Percentiles rank a stretch among this genome's conserved stretches.
Evolutionary conservation across 163 green algal genomes (phyloP).

Genomic region (Picocystis sp.): DNA sequence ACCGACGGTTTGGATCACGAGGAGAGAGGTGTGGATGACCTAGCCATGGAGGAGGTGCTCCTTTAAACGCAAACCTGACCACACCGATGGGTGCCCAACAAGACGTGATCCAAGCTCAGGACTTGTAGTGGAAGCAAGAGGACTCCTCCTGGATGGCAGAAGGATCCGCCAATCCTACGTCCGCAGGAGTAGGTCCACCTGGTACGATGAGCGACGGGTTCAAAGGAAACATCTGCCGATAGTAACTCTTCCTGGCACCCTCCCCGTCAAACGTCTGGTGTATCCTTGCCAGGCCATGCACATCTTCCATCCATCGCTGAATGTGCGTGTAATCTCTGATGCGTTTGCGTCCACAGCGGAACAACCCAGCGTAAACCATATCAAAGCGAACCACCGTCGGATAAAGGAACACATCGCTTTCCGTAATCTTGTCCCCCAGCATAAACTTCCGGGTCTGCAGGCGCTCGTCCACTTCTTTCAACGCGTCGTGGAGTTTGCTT

Average conservation of each 20-base stretch:
- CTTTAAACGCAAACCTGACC: no score
- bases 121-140: no score
- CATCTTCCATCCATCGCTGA: constrained; percentile 50
- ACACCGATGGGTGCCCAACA: no score
- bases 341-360: constrained; percentile 52
- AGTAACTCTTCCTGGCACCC: constrained; percentile 55
- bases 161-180: constrained; percentile 32
- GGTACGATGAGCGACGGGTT: constrained; percentile 77
- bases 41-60: no score
- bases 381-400: constrained; percentile 69
- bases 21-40: no score
- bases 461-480: constrained; percentile 25
- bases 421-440: constrained; percentile 55
- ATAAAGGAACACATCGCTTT: constrained; percentile 68
- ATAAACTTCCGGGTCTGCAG: constrained; percentile 42
- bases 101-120: no score
- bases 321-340: constrained; percentile 61
- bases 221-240: constrained; percentile 68
- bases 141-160: not conserved
- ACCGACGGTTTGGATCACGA: no score
- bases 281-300: constrained; percentile 47
- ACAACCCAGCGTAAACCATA: constrained; percentile 41
- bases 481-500: constrained; percentile 20
- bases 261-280: constrained; percentile 66
- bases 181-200: constrained; percentile 34